Percentiles rank a stretch among this genome's conserved stretches.
Conservation (phyloP, 2,329 filamentous ascomycete species). For the Zelopaecilomyces penicillatus region DNA sequence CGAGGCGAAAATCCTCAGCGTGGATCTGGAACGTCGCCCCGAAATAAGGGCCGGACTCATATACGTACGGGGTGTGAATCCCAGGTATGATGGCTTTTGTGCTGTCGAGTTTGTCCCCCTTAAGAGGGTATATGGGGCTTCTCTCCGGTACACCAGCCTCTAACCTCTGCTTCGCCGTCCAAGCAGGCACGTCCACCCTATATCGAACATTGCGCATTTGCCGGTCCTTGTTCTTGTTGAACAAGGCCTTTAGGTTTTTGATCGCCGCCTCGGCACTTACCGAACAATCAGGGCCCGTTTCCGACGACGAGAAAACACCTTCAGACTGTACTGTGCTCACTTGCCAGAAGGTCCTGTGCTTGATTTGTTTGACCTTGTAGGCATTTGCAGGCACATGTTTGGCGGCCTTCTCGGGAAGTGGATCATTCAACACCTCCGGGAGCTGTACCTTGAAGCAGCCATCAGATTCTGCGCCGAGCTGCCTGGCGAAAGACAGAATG, state of each 20-base stretch:
- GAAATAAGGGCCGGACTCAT: conserved; percentile 30
- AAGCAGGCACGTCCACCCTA: conserved; percentile 30
- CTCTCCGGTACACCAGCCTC: conserved; percentile 27
- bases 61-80: conserved; percentile 33
- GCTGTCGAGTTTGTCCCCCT: conserved; percentile 27
- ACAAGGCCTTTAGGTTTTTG: conserved; percentile 26
- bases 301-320: conserved; percentile 22
- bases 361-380: conserved; percentile 26
- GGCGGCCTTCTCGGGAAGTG: conserved; percentile 23
- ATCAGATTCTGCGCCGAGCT: conserved; percentile 22
- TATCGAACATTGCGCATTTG: conserved; percentile 31
- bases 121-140: conserved; percentile 29
- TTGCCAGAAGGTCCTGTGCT: conserved; percentile 28
- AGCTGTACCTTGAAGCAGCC: conserved; percentile 32
- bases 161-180: conserved; percentile 26
- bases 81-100: conserved; percentile 31
- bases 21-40: conserved; percentile 33
- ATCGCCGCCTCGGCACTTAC: conserved; percentile 20
- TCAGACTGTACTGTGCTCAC: conserved; percentile 26
- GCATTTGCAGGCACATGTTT: conserved; percentile 26
- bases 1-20: conserved; percentile 31
- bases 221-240: conserved; percentile 25
- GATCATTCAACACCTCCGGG: conserved; percentile 21
- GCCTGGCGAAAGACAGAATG: conserved; percentile 24
- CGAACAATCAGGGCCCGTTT: conserved; percentile 16